Evolutionary conservation across 75 land plant species (phyloP).

Genomic region (Adiantum capillusveneris): DNA sequence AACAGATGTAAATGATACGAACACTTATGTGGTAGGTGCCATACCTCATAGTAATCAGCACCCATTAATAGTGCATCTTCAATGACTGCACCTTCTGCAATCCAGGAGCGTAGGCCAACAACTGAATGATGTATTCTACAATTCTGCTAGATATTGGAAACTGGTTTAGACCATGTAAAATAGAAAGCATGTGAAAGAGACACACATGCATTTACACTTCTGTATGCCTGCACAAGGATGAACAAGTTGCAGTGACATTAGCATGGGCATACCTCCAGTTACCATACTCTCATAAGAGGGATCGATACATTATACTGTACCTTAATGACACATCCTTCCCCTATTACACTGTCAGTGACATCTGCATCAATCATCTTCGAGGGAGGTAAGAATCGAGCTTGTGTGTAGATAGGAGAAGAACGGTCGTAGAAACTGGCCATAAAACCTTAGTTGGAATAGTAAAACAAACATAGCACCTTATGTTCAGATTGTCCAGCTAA

Average conservation of each 20-base stretch:
- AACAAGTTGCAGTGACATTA: too few relatives aligned
- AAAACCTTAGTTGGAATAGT: background rate
- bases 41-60: slow-evolving; percentile 97
- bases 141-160: slow-evolving; percentile 40
- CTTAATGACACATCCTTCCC: slow-evolving; percentile 97
- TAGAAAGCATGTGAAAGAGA: too few relatives aligned
- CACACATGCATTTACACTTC: too few relatives aligned
- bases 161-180: too few relatives aligned
- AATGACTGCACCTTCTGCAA: slow-evolving; percentile 94
- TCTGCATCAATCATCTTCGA: slow-evolving; percentile 99
- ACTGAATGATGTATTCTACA: slow-evolving; percentile 97
- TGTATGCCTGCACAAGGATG: too few relatives aligned
- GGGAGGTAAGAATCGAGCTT: slow-evolving; percentile 95
- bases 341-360: slow-evolving; percentile 97
- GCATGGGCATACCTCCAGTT: too few relatives aligned
- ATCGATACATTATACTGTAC: slow-evolving; percentile 29
- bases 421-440: slow-evolving; percentile 95
- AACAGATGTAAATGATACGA: too few relatives aligned
- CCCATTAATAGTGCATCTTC: slow-evolving; percentile 96
- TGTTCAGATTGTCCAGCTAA: background rate
- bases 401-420: slow-evolving; percentile 96
- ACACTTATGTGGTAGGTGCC: too few relatives aligned
- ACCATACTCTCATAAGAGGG: too few relatives aligned
- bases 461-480: background rate
- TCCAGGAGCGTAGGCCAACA: slow-evolving; percentile 91